Evolutionary conservation across 805 yeast genomes (phyloP).

Genomic region (Wickerhamomyces hampshirensis): DNA sequence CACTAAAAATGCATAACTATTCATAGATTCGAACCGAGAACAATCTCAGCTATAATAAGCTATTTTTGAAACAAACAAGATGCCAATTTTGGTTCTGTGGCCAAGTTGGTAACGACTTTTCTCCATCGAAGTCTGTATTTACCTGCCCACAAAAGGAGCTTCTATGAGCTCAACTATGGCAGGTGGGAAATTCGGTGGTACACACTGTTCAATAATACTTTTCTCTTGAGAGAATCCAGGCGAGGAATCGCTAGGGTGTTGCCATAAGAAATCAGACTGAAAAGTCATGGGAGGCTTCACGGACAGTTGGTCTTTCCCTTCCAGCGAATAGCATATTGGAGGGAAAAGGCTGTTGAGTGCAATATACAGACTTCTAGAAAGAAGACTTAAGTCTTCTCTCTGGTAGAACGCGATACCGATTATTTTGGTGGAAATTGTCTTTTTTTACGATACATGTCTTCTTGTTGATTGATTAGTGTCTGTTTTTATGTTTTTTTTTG

Average conservation of each 20-base stretch:
- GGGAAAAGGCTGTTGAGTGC: constrained; percentile 48
- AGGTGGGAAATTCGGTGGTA: constrained; percentile 66
- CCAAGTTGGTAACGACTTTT: constrained; percentile 17
- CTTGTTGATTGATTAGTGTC: background rate
- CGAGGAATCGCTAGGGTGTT: constrained; percentile 53
- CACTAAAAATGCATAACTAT: too few species aligned
- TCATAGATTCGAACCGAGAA: too few species aligned
- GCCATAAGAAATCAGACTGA: constrained; percentile 44
- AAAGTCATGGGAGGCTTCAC: constrained; percentile 48
- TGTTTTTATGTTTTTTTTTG: background rate
- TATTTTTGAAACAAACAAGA: too few species aligned
- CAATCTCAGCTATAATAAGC: too few species aligned
- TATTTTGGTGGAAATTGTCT: constrained; percentile 42
- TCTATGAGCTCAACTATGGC: constrained; percentile 4
- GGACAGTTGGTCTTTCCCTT: constrained; percentile 50
- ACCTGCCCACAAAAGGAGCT: constrained; percentile 26
- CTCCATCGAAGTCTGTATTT: constrained; percentile 25
- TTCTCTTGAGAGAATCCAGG: constrained; percentile 54
- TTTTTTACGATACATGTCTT: constrained; percentile 5
- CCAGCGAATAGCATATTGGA: constrained; percentile 11
- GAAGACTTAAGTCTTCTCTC: background rate
- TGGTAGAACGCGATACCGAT: constrained; percentile 56
- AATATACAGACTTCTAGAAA: constrained; percentile 44
- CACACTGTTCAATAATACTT: constrained; percentile 38
- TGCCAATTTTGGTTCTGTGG: constrained; percentile 14